These are phyloP conservation scores for Alternaria sp. DNA, from an alignment of 2,329 filamentous ascomycete genomes.

Conservation along the genomic window DNA sequence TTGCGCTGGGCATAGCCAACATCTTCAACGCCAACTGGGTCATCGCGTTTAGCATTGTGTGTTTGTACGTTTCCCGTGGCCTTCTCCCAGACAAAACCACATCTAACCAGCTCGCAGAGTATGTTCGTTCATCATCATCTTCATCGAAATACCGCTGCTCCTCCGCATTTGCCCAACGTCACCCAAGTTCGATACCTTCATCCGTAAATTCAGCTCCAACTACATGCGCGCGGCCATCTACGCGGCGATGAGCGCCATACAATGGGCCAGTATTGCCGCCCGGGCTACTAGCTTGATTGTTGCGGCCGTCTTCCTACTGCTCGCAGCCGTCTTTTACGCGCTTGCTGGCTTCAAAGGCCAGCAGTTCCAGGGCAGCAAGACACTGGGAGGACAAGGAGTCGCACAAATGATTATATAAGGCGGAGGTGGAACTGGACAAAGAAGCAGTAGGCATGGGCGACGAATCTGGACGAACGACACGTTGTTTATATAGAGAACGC, in stretches of 20 bases:
- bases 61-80: conserved; percentile 52
- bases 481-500: not conserved
- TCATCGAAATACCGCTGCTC: conserved; percentile 83
- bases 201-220: conserved; percentile 93
- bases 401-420: conserved; percentile 91
- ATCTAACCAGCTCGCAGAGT: conserved; percentile 46
- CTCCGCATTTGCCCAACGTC: conserved; percentile 98
- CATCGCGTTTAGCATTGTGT: conserved; percentile 66
- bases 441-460: conserved; percentile 1
- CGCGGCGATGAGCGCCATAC: conserved; percentile 77
- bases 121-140: conserved; percentile 59
- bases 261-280: conserved; percentile 80
- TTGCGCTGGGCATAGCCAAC: conserved; percentile 73
- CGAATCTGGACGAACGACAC: conserved; percentile 9
- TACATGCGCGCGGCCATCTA: conserved; percentile 96
- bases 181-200: conserved; percentile 82
- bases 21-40: conserved; percentile 68
- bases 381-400: conserved; percentile 88
- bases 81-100: not conserved
- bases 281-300: conserved; percentile 79
- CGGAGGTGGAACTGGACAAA: not conserved
- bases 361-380: conserved; percentile 92
- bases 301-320: conserved; percentile 79
- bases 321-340: conserved; percentile 82
- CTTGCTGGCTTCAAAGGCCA: conserved; percentile 83